Base-by-base conservation (phyloP, 140 eudicot genomes). In the Erigeron philadelphicus region DNA sequence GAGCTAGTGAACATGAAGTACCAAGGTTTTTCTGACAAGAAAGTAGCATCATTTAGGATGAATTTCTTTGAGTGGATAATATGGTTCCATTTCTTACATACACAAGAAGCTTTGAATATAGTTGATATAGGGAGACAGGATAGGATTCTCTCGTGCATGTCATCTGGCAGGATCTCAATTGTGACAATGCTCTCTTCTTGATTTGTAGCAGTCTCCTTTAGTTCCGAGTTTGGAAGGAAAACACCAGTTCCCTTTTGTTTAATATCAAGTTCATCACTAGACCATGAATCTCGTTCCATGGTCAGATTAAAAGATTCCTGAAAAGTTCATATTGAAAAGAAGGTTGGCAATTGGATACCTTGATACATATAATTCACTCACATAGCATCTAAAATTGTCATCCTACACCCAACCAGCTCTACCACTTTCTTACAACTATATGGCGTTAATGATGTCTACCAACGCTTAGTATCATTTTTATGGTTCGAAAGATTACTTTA, bases 1-100 rank as follows among this genome's bases (percentile, higher is more conserved):
- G 75, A 72, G 75, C 85, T 68, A 3, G 81, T 63, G 77, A 82
- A 82, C 87, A 82, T 79, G 84, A 79, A 85, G 74, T 85, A 82
- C 88, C 87, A 85, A 55, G 85, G 74, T 63, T 76, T 76, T 5
- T 76, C 79, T 0, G 77, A 58, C 0, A 70, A 31, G n/a, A 72
- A 25, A 10, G 23, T 53, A n/a, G 68, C 69, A 5, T 57, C 61
- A 31, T 64, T 68, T 18, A 74, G 50, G 17, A 52, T 58, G 46
- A 85, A 82, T 43, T 76, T 82, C 11, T 61, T 71, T 21, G 84
- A 85, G 66, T 41, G 80, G 50, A 80, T 61, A 41, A 77, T 80
- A 9, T 71, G 55, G 16, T 82, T 61, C 91, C 88, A 85, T 44
- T 83, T 82, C 66, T 68, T 82, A 52, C 88, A 74, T 47, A 85